Evolutionary conservation across 441 rosid genomes (phyloP).

Genomic region (Adansonia rubrostipa): DNA sequence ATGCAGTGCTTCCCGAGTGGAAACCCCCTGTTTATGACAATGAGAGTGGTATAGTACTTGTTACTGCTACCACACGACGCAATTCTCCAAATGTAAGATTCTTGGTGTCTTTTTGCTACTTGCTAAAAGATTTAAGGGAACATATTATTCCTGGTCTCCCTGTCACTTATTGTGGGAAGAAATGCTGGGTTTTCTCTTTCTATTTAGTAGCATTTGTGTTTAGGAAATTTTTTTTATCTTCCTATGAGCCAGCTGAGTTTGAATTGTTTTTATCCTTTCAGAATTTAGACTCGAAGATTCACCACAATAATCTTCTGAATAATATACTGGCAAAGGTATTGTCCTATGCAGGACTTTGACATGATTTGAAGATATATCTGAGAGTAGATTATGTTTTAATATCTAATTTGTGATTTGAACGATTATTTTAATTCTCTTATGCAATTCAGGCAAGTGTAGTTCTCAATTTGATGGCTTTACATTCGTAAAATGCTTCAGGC

Average conservation of each 20-base stretch:
- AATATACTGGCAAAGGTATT: conserved; percentile 90
- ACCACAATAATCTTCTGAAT: conserved; percentile 91
- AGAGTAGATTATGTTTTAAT: background rate
- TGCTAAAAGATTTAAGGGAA: background rate
- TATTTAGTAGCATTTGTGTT: background rate
- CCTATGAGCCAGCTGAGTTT: conserved; percentile 18
- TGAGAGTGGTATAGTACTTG: conserved; percentile 66
- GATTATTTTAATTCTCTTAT: conserved; percentile 15
- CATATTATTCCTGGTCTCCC: background rate
- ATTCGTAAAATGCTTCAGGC: background rate
- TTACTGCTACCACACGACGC: conserved; percentile 87
- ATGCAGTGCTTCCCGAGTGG: conserved; percentile 90
- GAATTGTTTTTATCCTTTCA: conserved; percentile 33
- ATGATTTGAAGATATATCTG: background rate
- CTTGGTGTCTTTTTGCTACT: conserved; percentile 8
- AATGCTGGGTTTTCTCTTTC: background rate
- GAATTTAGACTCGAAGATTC: conserved; percentile 95
- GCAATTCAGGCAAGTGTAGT: background rate
- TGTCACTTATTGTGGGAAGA: background rate
- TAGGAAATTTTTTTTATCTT: conserved; percentile 13
- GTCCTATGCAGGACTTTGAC: background rate
- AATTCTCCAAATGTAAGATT: conserved; percentile 80
- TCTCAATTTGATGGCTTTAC: background rate
- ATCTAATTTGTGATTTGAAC: background rate
- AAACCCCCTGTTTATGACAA: conserved; percentile 95